Percentiles rank a stretch among this genome's conserved stretches.
Evolutionary conservation across 257 asterid species (phyloP).

Genomic region (Fraxinus quadrangulata): DNA sequence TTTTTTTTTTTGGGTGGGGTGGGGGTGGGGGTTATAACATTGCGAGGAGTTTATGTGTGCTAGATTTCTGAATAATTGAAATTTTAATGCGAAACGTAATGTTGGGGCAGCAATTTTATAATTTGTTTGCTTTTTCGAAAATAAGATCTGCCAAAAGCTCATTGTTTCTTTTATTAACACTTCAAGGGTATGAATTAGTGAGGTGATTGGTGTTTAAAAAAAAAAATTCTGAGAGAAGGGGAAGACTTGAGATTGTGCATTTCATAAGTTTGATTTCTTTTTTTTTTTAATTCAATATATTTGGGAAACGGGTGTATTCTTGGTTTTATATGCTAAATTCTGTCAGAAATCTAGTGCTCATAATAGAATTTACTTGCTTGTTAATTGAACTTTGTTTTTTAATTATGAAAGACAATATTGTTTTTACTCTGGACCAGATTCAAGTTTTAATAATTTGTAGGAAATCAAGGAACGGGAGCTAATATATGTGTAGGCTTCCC

Average conservation of each 20-base stretch:
- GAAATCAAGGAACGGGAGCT: neutral
- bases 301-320: neutral
- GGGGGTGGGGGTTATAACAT: no score
- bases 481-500: neutral
- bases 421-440: neutral
- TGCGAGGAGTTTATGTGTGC: neutral
- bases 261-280: neutral
- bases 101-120: neutral
- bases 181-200: slow-evolving; percentile 12
- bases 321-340: slow-evolving; percentile 1
- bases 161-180: neutral
- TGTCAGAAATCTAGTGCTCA: neutral
- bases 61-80: neutral
- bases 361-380: neutral
- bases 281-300: neutral
- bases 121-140: neutral
- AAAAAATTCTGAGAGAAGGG: neutral
- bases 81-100: neutral
- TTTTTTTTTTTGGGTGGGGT: no score
- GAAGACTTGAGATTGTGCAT: neutral
- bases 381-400: neutral
- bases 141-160: neutral
- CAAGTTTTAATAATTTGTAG: neutral
- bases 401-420: no score
- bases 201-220: slow-evolving; percentile 14